These are phyloP conservation scores for Luvunga scandens DNA, from an alignment of 345 rosid species.

Conservation along the genomic window DNA sequence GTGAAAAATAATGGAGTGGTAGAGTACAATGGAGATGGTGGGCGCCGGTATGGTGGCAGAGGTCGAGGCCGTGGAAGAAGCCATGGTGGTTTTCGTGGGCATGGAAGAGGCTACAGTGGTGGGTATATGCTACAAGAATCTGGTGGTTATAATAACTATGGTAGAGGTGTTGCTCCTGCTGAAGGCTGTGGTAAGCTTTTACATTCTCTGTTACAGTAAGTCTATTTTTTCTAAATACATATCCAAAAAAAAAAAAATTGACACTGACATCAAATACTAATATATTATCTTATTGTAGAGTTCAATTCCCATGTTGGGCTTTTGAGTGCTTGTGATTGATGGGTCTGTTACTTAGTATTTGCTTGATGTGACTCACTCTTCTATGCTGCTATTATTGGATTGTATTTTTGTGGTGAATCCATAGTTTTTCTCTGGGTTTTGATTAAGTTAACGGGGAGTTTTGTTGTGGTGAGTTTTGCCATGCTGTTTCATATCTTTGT, in stretches of 20 bases:
- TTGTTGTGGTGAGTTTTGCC: too few relatives aligned
- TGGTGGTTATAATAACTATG: slow-evolving; percentile 27
- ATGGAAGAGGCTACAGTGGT: slow-evolving; percentile 25
- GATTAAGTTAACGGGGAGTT: neutral
- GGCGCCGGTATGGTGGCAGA: slow-evolving; percentile 23
- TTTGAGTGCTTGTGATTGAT: neutral
- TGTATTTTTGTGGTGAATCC: neutral
- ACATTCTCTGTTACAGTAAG: neutral
- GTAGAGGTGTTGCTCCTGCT: slow-evolving; percentile 9
- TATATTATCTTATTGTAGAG: neutral
- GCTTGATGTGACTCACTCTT: neutral
- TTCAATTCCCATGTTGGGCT: neutral
- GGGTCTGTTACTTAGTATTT: neutral
- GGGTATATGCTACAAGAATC: slow-evolving; percentile 22
- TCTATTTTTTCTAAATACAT: neutral
- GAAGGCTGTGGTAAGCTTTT: slow-evolving; percentile 18
- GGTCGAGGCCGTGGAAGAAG: slow-evolving; percentile 22
- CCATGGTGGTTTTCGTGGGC: slow-evolving; percentile 14
- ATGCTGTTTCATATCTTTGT: too few relatives aligned
- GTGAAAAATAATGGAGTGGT: slow-evolving; percentile 24
- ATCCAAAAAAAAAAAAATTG: neutral
- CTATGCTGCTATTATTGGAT: neutral
- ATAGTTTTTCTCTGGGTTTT: neutral
- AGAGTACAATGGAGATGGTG: slow-evolving; percentile 24
- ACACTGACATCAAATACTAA: neutral